Evolutionary conservation across 2,329 filamentous ascomycete genomes (phyloP).

Genomic region (Pyrenophora tritici-repentis): DNA sequence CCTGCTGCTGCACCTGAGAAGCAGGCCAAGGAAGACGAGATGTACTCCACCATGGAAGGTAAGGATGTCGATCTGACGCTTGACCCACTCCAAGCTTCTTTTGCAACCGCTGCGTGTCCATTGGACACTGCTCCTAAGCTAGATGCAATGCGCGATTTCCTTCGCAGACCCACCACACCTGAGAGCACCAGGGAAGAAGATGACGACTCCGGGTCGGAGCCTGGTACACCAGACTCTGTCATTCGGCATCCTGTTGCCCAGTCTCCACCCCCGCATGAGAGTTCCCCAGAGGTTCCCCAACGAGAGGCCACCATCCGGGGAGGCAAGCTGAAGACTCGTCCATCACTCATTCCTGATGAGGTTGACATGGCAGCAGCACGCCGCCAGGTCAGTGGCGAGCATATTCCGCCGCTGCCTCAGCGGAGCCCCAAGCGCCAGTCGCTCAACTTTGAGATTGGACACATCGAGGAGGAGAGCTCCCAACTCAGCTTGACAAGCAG

Average conservation of each 20-base stretch:
- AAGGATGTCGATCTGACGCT: conserved; percentile 61
- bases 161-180: conserved; percentile 59
- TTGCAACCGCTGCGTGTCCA: conserved; percentile 36
- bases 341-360: conserved; percentile 86
- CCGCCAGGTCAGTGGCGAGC: conserved; percentile 80
- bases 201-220: conserved; percentile 62
- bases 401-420: conserved; percentile 51
- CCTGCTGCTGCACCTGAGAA: conserved; percentile 34
- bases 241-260: conserved; percentile 71
- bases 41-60: conserved; percentile 57
- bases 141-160: conserved; percentile 46
- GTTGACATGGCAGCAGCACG: conserved; percentile 84
- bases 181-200: conserved; percentile 26
- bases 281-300: conserved; percentile 75
- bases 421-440: conserved; percentile 47
- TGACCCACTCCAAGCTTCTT: conserved; percentile 57
- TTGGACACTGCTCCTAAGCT: conserved; percentile 45
- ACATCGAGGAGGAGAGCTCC: conserved; percentile 40
- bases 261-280: conserved; percentile 47
- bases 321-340: conserved; percentile 83
- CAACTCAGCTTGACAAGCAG: conserved; percentile 37
- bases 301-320: conserved; percentile 87
- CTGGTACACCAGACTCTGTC: conserved; percentile 84
- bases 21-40: conserved; percentile 44
- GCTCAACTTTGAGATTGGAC: conserved; percentile 39